A percentile compares a stretch with the other conserved stretches of the same genome.
Evolutionary conservation across 1,284 basidiomycete species (phyloP).

Genomic region (Bjerkandera adusta): DNA sequence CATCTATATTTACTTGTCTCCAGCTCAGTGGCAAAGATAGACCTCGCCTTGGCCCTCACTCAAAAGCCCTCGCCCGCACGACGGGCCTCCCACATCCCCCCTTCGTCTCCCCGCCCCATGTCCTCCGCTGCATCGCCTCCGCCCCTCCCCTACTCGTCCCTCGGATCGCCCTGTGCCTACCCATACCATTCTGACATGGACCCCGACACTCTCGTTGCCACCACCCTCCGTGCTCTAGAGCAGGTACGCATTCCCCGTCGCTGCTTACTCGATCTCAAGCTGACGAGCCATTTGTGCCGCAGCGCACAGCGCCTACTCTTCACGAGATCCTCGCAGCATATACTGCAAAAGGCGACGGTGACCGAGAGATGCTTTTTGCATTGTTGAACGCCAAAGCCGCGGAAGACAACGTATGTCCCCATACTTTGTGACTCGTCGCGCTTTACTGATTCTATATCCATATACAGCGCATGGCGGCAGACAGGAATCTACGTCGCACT

Average conservation of each 20-base stretch:
- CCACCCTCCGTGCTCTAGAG: conserved; percentile 46
- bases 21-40: conserved; percentile 19
- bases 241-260: conserved; percentile 39
- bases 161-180: conserved; percentile 26
- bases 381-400: conserved; percentile 88
- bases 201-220: conserved; percentile 33
- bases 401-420: conserved; percentile 73
- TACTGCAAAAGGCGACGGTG: conserved; percentile 79
- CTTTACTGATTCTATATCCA: conserved; percentile 17
- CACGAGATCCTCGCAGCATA: conserved; percentile 86
- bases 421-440: conserved; percentile 8
- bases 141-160: conserved; percentile 22
- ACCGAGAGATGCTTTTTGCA: conserved; percentile 84
- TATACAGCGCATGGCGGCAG: conserved; percentile 62
- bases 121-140: conserved; percentile 24
- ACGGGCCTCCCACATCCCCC: conserved; percentile 14
- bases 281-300: conserved; percentile 22
- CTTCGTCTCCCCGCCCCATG: conserved; percentile 17
- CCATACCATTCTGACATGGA: conserved; percentile 26
- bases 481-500: conserved; percentile 64
- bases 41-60: conserved; percentile 31
- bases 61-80: conserved; percentile 27
- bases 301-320: conserved; percentile 76
- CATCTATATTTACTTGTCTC: conserved; percentile 23
- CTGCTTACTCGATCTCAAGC: conserved; percentile 25